Base-by-base conservation (phyloP, 495 filamentous ascomycete genomes). In the Evansstolkia leycettana region DNA sequence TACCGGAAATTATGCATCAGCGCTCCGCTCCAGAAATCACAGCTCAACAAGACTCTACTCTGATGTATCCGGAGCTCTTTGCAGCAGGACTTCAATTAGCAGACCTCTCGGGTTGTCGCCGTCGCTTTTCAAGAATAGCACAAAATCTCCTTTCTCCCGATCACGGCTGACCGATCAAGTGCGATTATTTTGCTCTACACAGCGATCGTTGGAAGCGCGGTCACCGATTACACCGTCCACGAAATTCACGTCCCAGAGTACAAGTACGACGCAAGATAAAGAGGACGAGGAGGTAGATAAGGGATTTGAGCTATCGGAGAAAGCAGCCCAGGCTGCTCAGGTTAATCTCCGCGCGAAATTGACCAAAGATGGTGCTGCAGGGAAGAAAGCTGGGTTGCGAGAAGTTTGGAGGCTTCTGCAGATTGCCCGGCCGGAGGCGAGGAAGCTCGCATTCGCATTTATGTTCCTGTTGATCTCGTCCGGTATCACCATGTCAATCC, bases 401-500 rank as follows among this genome's bases (percentile, higher is more conserved):
- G 89, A 95, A 57, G 76, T 94, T 34, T 82, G 81, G 78, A 74
- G 90, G 33, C 67, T 98, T 39, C 64, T 98, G 50, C 82, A 76
- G 55, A 90, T 98, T 59, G 92, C 90, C 5, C 67, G 73, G 30
- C 88, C 84, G 2, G 90, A 98, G 60, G 59, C 76, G 10, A 81
- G 67, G 55, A 79, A 78, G 54, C 75, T 98, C n/a, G 64, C 66
- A 9, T 59, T 78, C 17, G 90, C 90, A 0, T 86, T 95, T 48
- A 55, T 79, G 35, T 80, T 90, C 52, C 69, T 98, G 34, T 60
- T 96, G 20, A 62, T 94, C 30, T 94, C 89, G 2, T 94, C 87
- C 4, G 65, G 72, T 20, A 83, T 98, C 41, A 90, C 86, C 19
- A 92, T 96, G 77, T 84, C 84, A 4, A 83, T 98, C 37, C 90